Conservation (phyloP, 345 rosid genomes). For the Garcia nutans region DNA sequence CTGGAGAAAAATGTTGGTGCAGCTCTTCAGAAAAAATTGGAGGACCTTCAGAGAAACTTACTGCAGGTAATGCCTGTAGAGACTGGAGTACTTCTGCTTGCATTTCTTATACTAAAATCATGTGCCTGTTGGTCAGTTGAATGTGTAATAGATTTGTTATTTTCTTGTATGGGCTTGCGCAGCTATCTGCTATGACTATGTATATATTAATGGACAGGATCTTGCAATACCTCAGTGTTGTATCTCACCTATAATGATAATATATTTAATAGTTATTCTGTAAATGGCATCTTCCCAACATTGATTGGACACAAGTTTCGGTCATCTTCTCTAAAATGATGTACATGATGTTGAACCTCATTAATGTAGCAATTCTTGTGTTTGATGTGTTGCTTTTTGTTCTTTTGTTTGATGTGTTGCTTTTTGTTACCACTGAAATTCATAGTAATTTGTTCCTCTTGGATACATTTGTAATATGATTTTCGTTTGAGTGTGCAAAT, state of each 20-base stretch:
- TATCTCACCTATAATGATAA: neutral
- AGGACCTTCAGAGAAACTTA: constrained; percentile 88
- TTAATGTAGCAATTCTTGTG: neutral
- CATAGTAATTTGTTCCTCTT: neutral
- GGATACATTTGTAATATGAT: neutral
- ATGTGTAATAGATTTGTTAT: neutral
- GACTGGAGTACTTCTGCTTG: constrained; percentile 1
- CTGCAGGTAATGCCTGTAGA: constrained; percentile 64
- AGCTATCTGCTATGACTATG: neutral
- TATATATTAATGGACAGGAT: neutral
- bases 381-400: neutral
- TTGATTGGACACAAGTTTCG: neutral
- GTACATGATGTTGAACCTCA: neutral
- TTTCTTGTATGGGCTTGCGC: neutral
- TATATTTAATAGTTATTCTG: neutral
- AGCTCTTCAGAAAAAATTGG: constrained; percentile 81
- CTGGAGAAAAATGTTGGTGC: constrained; percentile 79
- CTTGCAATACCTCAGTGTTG: neutral
- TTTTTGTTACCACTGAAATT: neutral
- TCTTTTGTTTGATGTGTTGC: neutral
- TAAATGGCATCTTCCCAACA: neutral
- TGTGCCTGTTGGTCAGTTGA: neutral
- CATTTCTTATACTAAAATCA: neutral
- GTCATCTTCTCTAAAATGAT: neutral
- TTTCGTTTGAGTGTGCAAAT: neutral